phyloP scores from a whole-genome alignment of 1,284 basidiomycete species.

The Moesziomyces parantarcticus region DNA sequence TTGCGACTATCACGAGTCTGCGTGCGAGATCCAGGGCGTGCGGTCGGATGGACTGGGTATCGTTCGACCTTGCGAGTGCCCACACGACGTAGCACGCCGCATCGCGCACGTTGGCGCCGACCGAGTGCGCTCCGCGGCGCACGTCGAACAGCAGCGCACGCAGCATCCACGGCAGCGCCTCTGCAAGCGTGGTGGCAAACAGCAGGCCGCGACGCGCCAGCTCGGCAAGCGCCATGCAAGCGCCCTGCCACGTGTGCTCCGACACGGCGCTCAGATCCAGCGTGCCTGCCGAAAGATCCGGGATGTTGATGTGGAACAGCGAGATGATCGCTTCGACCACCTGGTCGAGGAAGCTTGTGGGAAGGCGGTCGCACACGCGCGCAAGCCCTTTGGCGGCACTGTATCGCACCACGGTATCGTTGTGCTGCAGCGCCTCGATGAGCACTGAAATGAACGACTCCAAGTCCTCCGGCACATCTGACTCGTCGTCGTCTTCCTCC shows the following conservation, averaged over 20 bases:
- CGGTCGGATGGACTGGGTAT: slow-evolving; percentile 74
- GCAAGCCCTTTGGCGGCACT: slow-evolving; percentile 93
- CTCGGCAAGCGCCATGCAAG: slow-evolving; percentile 91
- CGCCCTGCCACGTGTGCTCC: slow-evolving; percentile 94
- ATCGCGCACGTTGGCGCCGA: slow-evolving; percentile 94
- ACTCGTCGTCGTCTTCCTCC: slow-evolving; percentile 67
- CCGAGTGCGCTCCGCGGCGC: slow-evolving; percentile 87
- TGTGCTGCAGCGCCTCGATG: slow-evolving; percentile 82
- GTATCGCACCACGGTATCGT: slow-evolving; percentile 96
- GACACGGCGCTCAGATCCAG: slow-evolving; percentile 74
- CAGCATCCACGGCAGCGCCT: slow-evolving; percentile 53
- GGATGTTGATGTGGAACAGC: slow-evolving; percentile 74
- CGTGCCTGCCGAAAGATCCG: slow-evolving; percentile 74
- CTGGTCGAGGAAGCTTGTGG: slow-evolving; percentile 79
- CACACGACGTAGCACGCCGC: slow-evolving; percentile 94
- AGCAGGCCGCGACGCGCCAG: slow-evolving; percentile 81
- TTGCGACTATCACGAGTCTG: slow-evolving; percentile 79
- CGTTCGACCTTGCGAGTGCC: slow-evolving; percentile 80
- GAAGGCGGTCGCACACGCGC: slow-evolving; percentile 83
- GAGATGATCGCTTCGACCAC: slow-evolving; percentile 81
- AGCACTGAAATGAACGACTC: slow-evolving; percentile 81
- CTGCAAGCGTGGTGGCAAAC: slow-evolving; percentile 29
- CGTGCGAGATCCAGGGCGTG: slow-evolving; percentile 74
- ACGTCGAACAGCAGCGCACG: slow-evolving; percentile 88
- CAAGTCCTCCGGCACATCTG: slow-evolving; percentile 83